Base-by-base conservation (phyloP, 192 early-diverging fungal species). In the Chytriomyces sp. region DNA sequence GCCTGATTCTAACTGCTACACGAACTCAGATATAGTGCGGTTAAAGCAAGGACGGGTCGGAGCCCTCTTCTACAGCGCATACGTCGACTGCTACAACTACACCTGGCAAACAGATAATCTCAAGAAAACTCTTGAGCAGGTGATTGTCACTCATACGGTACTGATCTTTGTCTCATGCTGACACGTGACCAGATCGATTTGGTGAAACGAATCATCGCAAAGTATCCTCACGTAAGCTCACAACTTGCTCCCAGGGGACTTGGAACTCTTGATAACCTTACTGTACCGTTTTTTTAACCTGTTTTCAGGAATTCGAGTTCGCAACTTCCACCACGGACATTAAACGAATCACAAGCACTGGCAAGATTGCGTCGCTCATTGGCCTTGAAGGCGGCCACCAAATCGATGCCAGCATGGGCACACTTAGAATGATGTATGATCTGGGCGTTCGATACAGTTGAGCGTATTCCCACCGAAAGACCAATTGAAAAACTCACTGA, bases 311-410 rank as follows among this genome's bases (percentile, higher is more conserved):
- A 0, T 80, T 91, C 44, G 79, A 78, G 50, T 60, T 87, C 1
- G 90, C 82, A 7, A 66, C 28, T 8, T 76, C 77, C 0, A 64
- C 85, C 2, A 69, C 53, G 20, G 82, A 91, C 47, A 88, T 90
- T 46, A 50, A 81, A 20, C 67, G 79, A 8, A 86, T 87, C 23
- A 63, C 77, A 13, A 43, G 79, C 5, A 64, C 70, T 24, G 80
- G 85, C 7, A 80, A 85, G 16, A 79, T 91, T 50, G 88, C 88
- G 6, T 89, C 87, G 6, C 80, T 91, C 79, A 83, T 90, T 68
- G 90, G 90, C 10, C 72, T 91, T 23, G 90, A 91, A 64, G 67
- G 90, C 69, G 89, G 86, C 0, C 90, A 91, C 67, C 82, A 82
- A 75, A 91, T 91, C 45, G 88, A 89, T 49, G 83, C 72, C 68